These are phyloP conservation scores for Rosa hybrid DNA, from an alignment of 331 rosid species.

Conservation along the genomic window DNA sequence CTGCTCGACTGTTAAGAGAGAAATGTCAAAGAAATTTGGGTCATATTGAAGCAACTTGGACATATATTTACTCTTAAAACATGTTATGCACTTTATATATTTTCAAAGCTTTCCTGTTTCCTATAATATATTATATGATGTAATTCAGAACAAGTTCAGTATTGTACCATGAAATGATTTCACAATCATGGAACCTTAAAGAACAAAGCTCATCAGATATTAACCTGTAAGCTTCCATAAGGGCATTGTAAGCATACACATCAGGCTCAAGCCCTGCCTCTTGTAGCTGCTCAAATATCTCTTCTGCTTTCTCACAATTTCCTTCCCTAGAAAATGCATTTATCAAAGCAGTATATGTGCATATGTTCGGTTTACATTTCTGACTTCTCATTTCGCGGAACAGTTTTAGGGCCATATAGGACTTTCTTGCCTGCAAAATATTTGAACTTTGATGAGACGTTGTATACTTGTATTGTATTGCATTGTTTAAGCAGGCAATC, in stretches of 20 bases:
- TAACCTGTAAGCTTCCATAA: conserved; percentile 96
- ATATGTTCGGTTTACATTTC: conserved; percentile 78
- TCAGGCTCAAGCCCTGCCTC: conserved; percentile 87
- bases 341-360: conserved; percentile 86
- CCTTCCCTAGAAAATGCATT: conserved; percentile 98
- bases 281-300: conserved; percentile 88
- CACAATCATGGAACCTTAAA: neutral
- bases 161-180: neutral
- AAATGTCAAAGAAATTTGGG: neutral
- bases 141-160: neutral
- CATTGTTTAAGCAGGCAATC: neutral
- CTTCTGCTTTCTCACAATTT: conserved; percentile 93
- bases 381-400: conserved; percentile 70
- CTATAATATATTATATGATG: neutral
- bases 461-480: no score
- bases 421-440: conserved; percentile 67
- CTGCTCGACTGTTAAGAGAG: conserved; percentile 72
- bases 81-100: neutral
- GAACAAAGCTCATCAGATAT: neutral
- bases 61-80: neutral
- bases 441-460: conserved; percentile 2
- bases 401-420: conserved; percentile 67
- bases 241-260: conserved; percentile 86
- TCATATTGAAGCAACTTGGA: neutral
- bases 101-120: neutral